phyloP scores from a whole-genome alignment of 176 grass and related monocot genomes.

The Raddia distichophylla region DNA sequence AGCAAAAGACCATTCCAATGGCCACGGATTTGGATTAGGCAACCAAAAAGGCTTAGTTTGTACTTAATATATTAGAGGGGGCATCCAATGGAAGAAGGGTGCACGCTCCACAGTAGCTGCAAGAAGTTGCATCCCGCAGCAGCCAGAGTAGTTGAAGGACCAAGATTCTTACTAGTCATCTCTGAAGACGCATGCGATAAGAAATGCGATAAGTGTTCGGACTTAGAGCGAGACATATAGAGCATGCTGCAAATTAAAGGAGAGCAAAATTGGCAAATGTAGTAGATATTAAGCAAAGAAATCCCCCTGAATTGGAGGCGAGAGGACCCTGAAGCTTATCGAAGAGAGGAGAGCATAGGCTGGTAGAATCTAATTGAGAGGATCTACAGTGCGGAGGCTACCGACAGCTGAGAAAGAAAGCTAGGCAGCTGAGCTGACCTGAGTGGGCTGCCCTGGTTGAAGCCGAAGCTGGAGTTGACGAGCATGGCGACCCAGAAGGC shows the following conservation, averaged over 20 bases:
- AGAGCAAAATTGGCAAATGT: neutral
- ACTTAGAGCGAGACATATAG: neutral
- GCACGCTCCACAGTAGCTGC: neutral
- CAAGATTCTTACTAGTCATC: neutral
- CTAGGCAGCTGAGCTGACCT: conserved; percentile 30
- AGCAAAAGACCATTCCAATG: neutral
- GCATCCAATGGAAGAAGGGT: conserved; percentile 1
- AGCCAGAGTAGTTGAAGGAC: neutral
- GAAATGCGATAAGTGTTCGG: neutral
- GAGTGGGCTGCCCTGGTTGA: conserved; percentile 88
- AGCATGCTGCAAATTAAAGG: neutral
- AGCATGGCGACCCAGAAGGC: conserved; percentile 92
- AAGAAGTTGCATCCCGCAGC: neutral
- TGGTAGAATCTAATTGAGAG: neutral
- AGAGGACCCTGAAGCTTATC: neutral
- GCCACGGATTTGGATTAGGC: neutral
- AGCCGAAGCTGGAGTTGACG: conserved; percentile 97
- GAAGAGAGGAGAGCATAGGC: neutral
- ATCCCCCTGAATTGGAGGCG: neutral
- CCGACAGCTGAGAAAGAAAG: conserved; percentile 8
- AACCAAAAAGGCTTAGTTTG: neutral
- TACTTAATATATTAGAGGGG: neutral
- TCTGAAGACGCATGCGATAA: neutral
- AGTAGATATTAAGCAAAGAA: neutral
- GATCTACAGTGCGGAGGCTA: neutral